Evolutionary conservation across 2,329 filamentous ascomycete genomes (phyloP), one percentile per base, ranked within the genome.

Genomic region (Talaromyces piceae): DNA sequence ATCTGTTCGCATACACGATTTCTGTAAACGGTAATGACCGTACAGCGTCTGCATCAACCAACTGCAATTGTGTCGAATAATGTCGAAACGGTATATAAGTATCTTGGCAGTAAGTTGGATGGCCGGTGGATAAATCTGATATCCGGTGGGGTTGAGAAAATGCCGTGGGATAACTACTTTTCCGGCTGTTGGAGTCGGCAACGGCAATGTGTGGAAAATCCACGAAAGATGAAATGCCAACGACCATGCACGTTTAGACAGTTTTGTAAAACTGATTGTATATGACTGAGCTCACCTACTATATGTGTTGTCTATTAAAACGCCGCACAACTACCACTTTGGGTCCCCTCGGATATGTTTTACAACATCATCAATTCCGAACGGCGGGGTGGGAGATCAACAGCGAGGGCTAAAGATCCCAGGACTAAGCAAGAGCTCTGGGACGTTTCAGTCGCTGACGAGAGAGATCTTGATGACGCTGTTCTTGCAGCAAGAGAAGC

Each of bases 331-430:
- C 6, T 64, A 73, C 73, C 47, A 58, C 70, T 26, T 66, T 68
- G n/a, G n/a, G n/a, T n/a, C n/a, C n/a, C n/a, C 31, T 67, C 68
- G 11, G 56, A 72, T 47, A 70, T 73, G 67, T 63, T 65, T 41
- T 67, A 76, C 64, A 77, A 76, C 59, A 61, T 74, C 52, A 66
- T 77, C 58, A 68, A 73, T 57, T 72, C 71, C 33, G 64, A 74
- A 57, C 58, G 58, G 47, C 69, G 72, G 45, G 52, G 56, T 30
- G 62, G 66, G 43, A 54, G 64, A 22, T 59, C 62, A 6, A 61
- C 59, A 2, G 66, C 71, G 55, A 63, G 67, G 25, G 70, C 71
- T 22, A 64, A 67, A 52, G 71, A 77, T 57, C 74, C 74, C 7
- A 68, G 73, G 46, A 76, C 71, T 18, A 71, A 72, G 51, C 63